Percentiles rank a stretch among this genome's conserved stretches.
phyloP scores from a whole-genome alignment of 2,329 filamentous ascomycete genomes.

The Verruconis gallopava region DNA sequence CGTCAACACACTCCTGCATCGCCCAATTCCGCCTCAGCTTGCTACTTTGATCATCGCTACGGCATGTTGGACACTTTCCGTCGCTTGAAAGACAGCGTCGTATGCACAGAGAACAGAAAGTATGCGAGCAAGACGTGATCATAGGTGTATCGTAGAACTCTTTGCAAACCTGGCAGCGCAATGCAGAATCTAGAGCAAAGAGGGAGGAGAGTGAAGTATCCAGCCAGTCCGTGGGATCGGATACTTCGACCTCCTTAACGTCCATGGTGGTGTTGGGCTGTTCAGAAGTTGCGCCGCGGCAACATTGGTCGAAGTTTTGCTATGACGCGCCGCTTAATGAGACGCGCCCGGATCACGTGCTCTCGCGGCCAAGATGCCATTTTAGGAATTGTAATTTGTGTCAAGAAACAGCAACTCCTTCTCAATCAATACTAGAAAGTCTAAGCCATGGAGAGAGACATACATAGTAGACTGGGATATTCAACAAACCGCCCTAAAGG shows the following conservation, averaged over 20 bases:
- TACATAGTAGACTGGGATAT: no score
- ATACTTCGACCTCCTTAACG: conserved; percentile 26
- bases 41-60: conserved; percentile 64
- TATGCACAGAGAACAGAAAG: conserved; percentile 94
- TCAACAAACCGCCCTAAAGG: no score
- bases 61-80: conserved; percentile 78
- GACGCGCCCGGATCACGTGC: no score
- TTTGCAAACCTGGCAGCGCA: conserved; percentile 96
- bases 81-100: conserved; percentile 71
- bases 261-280: not conserved
- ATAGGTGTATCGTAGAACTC: conserved; percentile 93
- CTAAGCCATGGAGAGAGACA: no score
- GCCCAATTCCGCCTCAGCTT: conserved; percentile 76
- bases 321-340: no score
- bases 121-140: conserved; percentile 88
- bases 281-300: no score
- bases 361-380: no score
- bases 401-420: no score
- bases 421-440: no score
- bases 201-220: conserved; percentile 54
- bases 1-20: conserved; percentile 70
- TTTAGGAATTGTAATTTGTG: no score
- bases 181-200: conserved; percentile 61
- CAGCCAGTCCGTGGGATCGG: conserved; percentile 80
- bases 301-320: no score